These are phyloP conservation scores for Didymellaceae sp. DNA, from an alignment of 2,329 filamentous ascomycete species.

Conservation along the genomic window DNA sequence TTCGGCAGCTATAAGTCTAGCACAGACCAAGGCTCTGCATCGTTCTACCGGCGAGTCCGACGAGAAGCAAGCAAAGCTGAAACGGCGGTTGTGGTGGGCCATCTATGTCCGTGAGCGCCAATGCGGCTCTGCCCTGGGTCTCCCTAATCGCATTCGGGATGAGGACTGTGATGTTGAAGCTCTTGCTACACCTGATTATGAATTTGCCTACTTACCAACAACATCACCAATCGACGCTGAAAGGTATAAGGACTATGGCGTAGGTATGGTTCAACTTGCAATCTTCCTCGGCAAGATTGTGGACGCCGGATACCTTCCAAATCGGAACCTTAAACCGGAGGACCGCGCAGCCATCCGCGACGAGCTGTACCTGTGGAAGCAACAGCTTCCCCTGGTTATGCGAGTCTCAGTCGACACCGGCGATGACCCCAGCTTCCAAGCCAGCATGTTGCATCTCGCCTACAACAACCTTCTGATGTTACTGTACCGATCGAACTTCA, in stretches of 20 bases:
- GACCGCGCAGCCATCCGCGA: constrained; percentile 34
- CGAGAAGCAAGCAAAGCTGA: constrained; percentile 46
- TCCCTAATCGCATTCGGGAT: constrained; percentile 57
- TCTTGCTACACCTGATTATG: constrained; percentile 48
- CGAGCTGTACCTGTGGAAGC: constrained; percentile 51
- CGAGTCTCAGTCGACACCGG: constrained; percentile 41
- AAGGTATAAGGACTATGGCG: constrained; percentile 43
- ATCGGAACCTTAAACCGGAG: constrained; percentile 23
- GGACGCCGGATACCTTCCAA: constrained; percentile 45
- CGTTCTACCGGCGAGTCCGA: constrained; percentile 37
- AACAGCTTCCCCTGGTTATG: constrained; percentile 45
- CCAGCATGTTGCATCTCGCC: constrained; percentile 51
- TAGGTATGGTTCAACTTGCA: constrained; percentile 51
- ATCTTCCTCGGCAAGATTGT: constrained; percentile 49
- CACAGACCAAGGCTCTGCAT: constrained; percentile 58
- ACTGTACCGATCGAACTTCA: constrained; percentile 53
- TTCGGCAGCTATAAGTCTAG: constrained; percentile 57
- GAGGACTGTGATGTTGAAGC: constrained; percentile 57
- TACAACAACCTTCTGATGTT: constrained; percentile 58
- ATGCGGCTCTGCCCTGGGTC: constrained; percentile 53
- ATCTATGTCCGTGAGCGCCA: constrained; percentile 61
- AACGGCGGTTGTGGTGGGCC: constrained; percentile 62
- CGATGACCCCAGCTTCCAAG: constrained; percentile 47
- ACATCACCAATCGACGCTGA: constrained; percentile 37
- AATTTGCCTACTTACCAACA: constrained; percentile 38